Conservation (phyloP, 768 basidiomycete genomes). For the Lactarius evosmus region DNA sequence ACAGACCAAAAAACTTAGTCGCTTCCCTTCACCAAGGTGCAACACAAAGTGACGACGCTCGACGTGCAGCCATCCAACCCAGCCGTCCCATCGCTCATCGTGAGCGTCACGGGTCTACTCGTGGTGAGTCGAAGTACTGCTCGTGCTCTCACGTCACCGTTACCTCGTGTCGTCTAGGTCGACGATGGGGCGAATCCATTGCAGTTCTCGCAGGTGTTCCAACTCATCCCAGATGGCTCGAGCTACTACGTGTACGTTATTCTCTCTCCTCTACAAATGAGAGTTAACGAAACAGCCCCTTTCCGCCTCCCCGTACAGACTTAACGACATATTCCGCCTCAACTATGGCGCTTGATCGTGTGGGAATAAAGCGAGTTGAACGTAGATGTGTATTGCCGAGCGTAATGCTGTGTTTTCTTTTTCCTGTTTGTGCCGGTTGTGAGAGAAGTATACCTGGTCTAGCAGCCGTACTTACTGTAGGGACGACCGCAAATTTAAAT, state of each 20-base stretch:
- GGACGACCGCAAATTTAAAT: background rate
- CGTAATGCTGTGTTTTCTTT: background rate
- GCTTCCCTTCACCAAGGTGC: slow-evolving; percentile 79
- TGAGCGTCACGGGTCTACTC: slow-evolving; percentile 87
- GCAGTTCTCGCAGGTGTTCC: slow-evolving; percentile 91
- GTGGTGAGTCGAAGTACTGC: slow-evolving; percentile 45
- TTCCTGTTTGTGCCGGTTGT: background rate
- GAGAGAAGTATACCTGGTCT: slow-evolving; percentile 18
- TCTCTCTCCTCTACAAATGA: background rate
- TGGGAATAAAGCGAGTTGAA: background rate
- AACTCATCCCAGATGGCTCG: slow-evolving; percentile 70
- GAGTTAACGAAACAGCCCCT: background rate
- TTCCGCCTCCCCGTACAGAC: slow-evolving; percentile 39
- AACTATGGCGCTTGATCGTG: slow-evolving; percentile 54
- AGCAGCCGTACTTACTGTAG: background rate
- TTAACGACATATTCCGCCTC: slow-evolving; percentile 92
- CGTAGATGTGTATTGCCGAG: slow-evolving; percentile 16
- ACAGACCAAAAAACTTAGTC: slow-evolving; percentile 34
- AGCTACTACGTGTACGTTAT: slow-evolving; percentile 82
- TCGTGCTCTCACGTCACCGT: background rate
- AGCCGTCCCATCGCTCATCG: slow-evolving; percentile 56
- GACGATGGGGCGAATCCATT: slow-evolving; percentile 79
- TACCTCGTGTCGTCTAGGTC: slow-evolving; percentile 47
- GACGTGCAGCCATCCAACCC: slow-evolving; percentile 85
- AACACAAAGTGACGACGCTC: slow-evolving; percentile 75